Evolutionary conservation across 208 protist genomes (phyloP), one percentile per base, ranked within the genome.

Genomic region (Sergeia podlipaevii): DNA sequence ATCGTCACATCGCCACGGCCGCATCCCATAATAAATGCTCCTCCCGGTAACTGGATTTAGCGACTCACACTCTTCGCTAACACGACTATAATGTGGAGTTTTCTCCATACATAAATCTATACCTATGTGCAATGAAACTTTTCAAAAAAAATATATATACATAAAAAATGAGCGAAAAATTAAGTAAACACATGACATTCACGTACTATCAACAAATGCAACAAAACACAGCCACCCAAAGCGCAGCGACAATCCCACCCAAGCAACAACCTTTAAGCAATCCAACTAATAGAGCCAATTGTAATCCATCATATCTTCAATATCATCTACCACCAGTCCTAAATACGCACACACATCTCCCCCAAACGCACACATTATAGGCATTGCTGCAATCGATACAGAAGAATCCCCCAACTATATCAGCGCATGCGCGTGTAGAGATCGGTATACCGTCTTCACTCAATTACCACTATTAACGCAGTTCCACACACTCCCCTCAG

Each of bases 1-100:
- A 54, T 93, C 85, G 61, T 88, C 80, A 50, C 85, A 93, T 0
- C 85, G 74, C 81, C 80, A 93, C 2, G 80, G 85, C 10, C 80
- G 74, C 55, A 89, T 78, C 1, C 85, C 85, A 49, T 88, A 93
- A 46, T 89, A 88, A 30, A 93, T 75, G 56, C 85, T 93, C 2
- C 85, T 65, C 0, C 85, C 85, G 2, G 80, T 89, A 0, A 93
- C 68, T 10, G 75, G 71, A 67, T 93, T 93, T 7, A 93, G 51
- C 21, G 78, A 63, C 44, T 89, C 80, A 13, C 78, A 41, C 18
- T 43, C 53, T 43, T 88, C 80, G 24, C 72, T 65, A n/a, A 93
- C 60, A 11, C 77, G 76, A 4, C 72, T 78, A 54, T 77, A 93
- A 43, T 93, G 85, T 5, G 80, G 74, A 0, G 60, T 74, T 30